These are phyloP conservation scores for Pleurotus sapidus DNA, from an alignment of 768 basidiomycete species.

Conservation along the genomic window DNA sequence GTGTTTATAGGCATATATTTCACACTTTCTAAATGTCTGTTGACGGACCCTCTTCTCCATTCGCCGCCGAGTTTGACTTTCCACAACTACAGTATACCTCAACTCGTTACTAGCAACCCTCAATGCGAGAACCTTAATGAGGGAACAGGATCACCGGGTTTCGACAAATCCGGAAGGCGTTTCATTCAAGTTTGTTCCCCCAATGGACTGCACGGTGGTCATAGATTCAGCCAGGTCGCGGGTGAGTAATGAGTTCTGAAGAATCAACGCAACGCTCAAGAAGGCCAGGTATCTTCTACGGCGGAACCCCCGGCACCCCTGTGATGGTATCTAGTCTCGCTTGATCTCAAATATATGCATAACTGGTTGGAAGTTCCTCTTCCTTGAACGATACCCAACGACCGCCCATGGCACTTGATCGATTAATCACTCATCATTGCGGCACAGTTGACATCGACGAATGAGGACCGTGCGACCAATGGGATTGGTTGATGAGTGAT, in stretches of 20 bases:
- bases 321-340: too few species aligned
- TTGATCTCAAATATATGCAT: too few species aligned
- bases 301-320: too few species aligned
- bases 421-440: too few species aligned
- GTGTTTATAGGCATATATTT: slow-evolving; percentile 45
- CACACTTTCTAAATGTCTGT: slow-evolving; percentile 42
- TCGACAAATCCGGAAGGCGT: not conserved
- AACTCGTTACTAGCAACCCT: slow-evolving; percentile 34
- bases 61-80: not conserved
- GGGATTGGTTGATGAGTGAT: not conserved
- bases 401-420: too few species aligned
- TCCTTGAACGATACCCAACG: too few species aligned
- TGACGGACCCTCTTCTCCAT: not conserved
- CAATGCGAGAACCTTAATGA: slow-evolving; percentile 10
- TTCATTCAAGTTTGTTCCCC: slow-evolving; percentile 6
- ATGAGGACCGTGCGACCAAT: not conserved
- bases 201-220: not conserved
- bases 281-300: too few species aligned
- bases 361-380: too few species aligned
- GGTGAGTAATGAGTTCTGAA: not conserved
- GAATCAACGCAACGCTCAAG: not conserved
- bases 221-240: not conserved
- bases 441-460: too few species aligned
- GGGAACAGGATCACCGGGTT: slow-evolving; percentile 1
- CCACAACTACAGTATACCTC: slow-evolving; percentile 27